Evolutionary conservation across 2,329 filamentous ascomycete species (phyloP), one percentile per base, ranked within the genome.

Genomic region (Nemania sp.): DNA sequence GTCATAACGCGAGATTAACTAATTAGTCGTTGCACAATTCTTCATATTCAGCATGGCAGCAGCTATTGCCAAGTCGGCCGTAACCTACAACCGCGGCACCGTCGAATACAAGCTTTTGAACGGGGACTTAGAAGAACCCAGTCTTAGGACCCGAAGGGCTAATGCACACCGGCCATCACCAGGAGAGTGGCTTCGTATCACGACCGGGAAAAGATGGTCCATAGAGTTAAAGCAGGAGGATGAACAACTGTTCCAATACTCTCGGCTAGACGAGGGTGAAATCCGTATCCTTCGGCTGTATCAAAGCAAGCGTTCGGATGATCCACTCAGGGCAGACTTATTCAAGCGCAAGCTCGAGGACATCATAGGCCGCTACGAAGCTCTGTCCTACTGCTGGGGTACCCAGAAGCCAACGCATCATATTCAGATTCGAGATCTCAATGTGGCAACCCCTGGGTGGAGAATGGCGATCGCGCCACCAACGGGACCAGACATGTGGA

Each of bases 341-440:
- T 58, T 58, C 32, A 58, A 58, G 32, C 55, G 55, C 21, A 53
- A 53, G 20, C 48, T 53, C 7, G 48, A 58, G 4, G 48, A 53
- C 20, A 12, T 58, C 21, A 1, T 11, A 40, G 55, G 48, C 21
- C 15, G 55, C 34, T 58, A 58, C 21, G 55, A 53, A 48, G 49
- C 52, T 48, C 21, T 53, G 2, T 58, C 56, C 2, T 58, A 58
- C 48, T 53, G 42, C 35, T 58, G 56, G 56, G 56, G 56, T n/a
- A 42, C 32, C 7, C 34, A 53, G 5, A 53, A 53, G 17, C 40
- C 56, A 7, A 53, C 56, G 2, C 17, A 58, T 43, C 42, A 42
- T 13, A 58, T 58, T n/a, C 42, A 53, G 17, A 53, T 58, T 42
- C 56, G 56, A 42, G 56, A 58, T 53, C 49, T 58, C 42, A 53